Conservation (phyloP, 2,329 filamentous ascomycete species). For the Hirsutella minnesotensis region DNA sequence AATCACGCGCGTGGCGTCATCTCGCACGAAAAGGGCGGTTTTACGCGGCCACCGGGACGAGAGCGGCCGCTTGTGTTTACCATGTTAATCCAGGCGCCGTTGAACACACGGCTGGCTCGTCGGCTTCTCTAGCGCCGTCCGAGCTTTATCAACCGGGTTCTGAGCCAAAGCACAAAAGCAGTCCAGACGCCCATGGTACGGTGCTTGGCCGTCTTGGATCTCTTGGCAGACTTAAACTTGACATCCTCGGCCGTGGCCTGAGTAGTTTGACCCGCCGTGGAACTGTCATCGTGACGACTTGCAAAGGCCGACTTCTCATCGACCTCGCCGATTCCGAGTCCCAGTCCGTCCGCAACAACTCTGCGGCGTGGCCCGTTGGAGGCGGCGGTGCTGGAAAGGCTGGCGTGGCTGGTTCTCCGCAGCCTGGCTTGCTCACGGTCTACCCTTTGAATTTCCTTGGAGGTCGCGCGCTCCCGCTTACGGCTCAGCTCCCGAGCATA, state of each 20-base stretch:
- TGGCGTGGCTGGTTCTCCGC: conserved; percentile 25
- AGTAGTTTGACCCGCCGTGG: conserved; percentile 17
- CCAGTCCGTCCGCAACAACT: not conserved
- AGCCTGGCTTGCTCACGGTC: conserved; percentile 33
- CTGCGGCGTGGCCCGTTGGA: conserved; percentile 19
- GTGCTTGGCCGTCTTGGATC: conserved; percentile 39
- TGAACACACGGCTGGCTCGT: conserved; percentile 5
- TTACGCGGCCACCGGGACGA: no score
- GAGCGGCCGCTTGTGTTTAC: no score
- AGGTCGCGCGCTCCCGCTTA: conserved; percentile 46
- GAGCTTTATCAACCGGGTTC: conserved; percentile 36
- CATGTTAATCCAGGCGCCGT: no score
- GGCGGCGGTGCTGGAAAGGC: conserved; percentile 19
- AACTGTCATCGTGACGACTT: conserved; percentile 17
- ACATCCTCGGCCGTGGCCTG: conserved; percentile 26
- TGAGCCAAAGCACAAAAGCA: conserved; percentile 50
- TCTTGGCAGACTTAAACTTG: conserved; percentile 28
- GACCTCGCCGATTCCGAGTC: conserved; percentile 7
- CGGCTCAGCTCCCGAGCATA: conserved; percentile 46
- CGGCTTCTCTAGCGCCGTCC: conserved; percentile 23
- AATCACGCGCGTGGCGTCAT: no score
- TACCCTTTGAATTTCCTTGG: conserved; percentile 39
- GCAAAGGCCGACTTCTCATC: conserved; percentile 36
- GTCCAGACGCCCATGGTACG: conserved; percentile 53
- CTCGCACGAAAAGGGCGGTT: no score